phyloP scores from a whole-genome alignment of 805 yeast genomes.

The Yarrowia bubula region DNA sequence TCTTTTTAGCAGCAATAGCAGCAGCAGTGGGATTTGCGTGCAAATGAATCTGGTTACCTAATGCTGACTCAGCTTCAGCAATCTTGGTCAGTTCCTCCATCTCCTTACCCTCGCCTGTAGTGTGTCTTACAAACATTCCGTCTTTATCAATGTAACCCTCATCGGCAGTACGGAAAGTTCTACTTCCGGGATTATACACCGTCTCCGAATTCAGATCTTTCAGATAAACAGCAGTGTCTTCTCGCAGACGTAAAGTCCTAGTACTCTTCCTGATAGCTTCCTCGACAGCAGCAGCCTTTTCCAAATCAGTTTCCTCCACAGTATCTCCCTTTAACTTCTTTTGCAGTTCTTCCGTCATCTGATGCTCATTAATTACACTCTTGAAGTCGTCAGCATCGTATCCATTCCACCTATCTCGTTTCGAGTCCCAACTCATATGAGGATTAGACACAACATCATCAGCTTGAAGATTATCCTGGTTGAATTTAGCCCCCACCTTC shows the following conservation, averaged over 20 bases:
- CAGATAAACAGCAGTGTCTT: slow-evolving; percentile 72
- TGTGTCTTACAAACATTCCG: slow-evolving; percentile 52
- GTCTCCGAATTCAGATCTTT: slow-evolving; percentile 51
- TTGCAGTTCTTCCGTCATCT: slow-evolving; percentile 29
- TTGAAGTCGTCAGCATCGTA: slow-evolving; percentile 64
- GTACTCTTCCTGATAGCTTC: slow-evolving; percentile 37
- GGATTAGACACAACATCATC: slow-evolving; percentile 35
- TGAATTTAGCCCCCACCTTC: slow-evolving; percentile 42
- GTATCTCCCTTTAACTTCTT: slow-evolving; percentile 28
- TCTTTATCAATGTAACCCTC: slow-evolving; percentile 43
- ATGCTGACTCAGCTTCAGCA: slow-evolving; percentile 48
- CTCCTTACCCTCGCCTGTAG: slow-evolving; percentile 57
- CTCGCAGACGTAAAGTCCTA: slow-evolving; percentile 59
- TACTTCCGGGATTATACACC: slow-evolving; percentile 45
- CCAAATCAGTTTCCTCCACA: slow-evolving; percentile 27
- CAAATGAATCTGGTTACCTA: slow-evolving; percentile 37
- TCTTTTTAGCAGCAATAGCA: slow-evolving; percentile 41
- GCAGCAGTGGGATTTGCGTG: slow-evolving; percentile 52
- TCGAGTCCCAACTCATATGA: slow-evolving; percentile 57
- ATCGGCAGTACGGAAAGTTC: slow-evolving; percentile 36
- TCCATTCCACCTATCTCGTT: slow-evolving; percentile 81
- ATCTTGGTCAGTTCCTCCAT: slow-evolving; percentile 49
- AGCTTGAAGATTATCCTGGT: slow-evolving; percentile 36
- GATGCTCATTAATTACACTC: slow-evolving; percentile 43
- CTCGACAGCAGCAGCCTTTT: slow-evolving; percentile 26